A percentile compares a stretch with the other conserved stretches of the same genome.
These are phyloP conservation scores for Abrus precatorius DNA, from an alignment of 306 rosid genomes.

Conservation along the genomic window DNA sequence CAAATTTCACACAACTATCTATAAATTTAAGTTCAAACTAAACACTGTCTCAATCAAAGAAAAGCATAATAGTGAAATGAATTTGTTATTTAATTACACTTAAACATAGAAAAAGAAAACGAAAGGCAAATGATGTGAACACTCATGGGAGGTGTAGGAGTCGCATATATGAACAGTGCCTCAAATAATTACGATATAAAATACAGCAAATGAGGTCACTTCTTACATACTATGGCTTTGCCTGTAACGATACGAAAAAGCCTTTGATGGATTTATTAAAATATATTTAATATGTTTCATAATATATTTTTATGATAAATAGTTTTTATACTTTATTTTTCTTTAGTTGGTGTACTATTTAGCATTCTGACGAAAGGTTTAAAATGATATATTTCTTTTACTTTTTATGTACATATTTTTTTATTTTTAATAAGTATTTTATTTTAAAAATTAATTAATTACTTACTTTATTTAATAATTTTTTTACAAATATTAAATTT, in stretches of 20 bases:
- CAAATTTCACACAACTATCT: background rate
- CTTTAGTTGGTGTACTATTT: background rate
- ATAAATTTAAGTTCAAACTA: background rate
- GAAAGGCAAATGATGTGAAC: constrained; percentile 18
- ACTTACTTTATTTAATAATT: too few relatives aligned
- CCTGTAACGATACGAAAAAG: background rate
- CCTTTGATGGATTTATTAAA: background rate
- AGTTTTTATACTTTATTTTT: background rate
- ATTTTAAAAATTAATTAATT: background rate
- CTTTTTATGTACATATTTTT: background rate
- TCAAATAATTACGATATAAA: constrained; percentile 28
- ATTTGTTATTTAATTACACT: background rate
- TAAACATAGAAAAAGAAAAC: background rate
- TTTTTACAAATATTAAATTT: too few relatives aligned
- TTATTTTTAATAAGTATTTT: background rate
- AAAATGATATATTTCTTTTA: background rate
- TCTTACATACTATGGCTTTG: constrained; percentile 13
- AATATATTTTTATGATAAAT: background rate
- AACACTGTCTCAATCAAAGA: constrained; percentile 1
- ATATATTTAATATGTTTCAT: background rate
- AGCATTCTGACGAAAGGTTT: background rate
- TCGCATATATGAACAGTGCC: constrained; percentile 39
- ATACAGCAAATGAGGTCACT: constrained; percentile 48
- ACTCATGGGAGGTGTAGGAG: constrained; percentile 42
- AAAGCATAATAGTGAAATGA: background rate